Conservation (phyloP, 306 rosid species). For the Castanopsis chinensis region DNA sequence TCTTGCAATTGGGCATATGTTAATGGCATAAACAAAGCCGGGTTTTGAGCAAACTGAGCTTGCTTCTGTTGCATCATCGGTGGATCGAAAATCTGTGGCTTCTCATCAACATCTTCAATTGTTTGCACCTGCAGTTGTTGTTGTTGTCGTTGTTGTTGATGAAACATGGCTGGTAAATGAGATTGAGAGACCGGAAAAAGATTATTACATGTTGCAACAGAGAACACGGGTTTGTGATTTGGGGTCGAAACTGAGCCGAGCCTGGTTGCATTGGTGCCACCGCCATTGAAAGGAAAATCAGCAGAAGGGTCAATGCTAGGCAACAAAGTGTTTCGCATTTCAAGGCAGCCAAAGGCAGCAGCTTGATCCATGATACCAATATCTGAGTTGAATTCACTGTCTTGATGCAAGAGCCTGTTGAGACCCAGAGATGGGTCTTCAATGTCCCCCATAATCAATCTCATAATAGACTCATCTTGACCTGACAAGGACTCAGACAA, state of each 20-base stretch:
- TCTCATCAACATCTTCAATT: conserved; percentile 51
- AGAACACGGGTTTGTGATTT: conserved; percentile 26
- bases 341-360: conserved; percentile 36
- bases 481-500: conserved; percentile 66
- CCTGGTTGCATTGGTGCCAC: conserved; percentile 14
- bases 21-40: conserved; percentile 56
- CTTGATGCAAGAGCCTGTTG: conserved; percentile 67
- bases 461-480: conserved; percentile 75
- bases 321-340: conserved; percentile 27
- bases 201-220: conserved; percentile 34
- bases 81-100: conserved; percentile 54
- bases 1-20: conserved; percentile 56
- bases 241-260: conserved; percentile 29
- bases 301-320: conserved; percentile 44
- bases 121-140: conserved; percentile 38
- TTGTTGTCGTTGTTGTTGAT: background rate
- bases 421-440: conserved; percentile 84
- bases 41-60: conserved; percentile 51
- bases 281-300: conserved; percentile 38
- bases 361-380: conserved; percentile 57
- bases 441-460: conserved; percentile 77
- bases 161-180: conserved; percentile 35
- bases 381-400: conserved; percentile 52
- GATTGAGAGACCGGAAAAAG: conserved; percentile 36
- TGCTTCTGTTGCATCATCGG: conserved; percentile 57